A percentile compares a stretch with the other conserved stretches of the same genome.
Evolutionary conservation across 768 basidiomycete species (phyloP).

Genomic region (Glaciozyma martinii): DNA sequence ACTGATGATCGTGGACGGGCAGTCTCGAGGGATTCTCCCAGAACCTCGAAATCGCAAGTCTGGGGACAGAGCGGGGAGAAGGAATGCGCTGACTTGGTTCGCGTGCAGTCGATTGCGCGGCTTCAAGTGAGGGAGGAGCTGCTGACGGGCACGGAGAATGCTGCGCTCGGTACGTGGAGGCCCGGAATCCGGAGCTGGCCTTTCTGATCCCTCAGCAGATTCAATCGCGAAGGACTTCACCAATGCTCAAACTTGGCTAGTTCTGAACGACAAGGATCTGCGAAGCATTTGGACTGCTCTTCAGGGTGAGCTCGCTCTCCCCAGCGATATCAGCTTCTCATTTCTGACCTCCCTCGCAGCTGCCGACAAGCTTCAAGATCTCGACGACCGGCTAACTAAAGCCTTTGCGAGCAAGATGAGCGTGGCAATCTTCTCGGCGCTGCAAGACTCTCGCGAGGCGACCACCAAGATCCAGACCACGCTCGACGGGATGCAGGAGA

Average conservation of each 20-base stretch:
- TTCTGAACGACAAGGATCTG: no score
- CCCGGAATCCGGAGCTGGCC: no score
- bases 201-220: no score
- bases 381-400: conserved; percentile 6
- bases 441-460: conserved; percentile 22
- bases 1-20: not conserved
- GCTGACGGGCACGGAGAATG: no score
- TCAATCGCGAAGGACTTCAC: no score
- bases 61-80: no score
- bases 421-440: conserved; percentile 18
- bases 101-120: no score
- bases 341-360: not conserved
- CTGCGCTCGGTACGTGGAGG: no score
- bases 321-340: not conserved
- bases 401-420: conserved; percentile 26
- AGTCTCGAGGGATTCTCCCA: conserved; percentile 2
- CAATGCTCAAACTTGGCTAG: no score
- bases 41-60: no score
- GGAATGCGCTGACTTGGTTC: no score
- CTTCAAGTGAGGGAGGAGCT: no score
- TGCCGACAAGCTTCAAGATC: conserved; percentile 9
- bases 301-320: not conserved
- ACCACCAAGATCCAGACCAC: conserved; percentile 20
- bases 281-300: conserved; percentile 27
- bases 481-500: conserved; percentile 19